These are phyloP conservation scores for Aphanocladium album DNA, from an alignment of 2,329 filamentous ascomycete genomes.

Conservation along the genomic window DNA sequence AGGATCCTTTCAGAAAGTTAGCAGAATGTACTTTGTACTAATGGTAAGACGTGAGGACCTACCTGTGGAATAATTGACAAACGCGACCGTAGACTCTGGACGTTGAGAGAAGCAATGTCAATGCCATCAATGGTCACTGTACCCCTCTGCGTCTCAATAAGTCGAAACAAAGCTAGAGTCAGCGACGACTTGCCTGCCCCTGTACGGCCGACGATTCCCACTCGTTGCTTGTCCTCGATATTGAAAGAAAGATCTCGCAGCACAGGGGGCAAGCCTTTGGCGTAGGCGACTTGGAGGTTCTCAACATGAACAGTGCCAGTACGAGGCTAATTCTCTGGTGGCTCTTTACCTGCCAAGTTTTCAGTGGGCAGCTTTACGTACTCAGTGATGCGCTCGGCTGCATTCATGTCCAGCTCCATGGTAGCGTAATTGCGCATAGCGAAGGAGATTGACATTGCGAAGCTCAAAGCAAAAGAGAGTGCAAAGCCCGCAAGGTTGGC, in stretches of 20 bases:
- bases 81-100: slow-evolving; percentile 66
- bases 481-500: slow-evolving; percentile 71
- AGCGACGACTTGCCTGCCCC: slow-evolving; percentile 74
- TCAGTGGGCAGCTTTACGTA: slow-evolving; percentile 67
- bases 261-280: slow-evolving; percentile 63
- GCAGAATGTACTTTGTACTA: background rate
- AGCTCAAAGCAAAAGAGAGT: slow-evolving; percentile 66
- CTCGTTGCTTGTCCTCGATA: slow-evolving; percentile 61
- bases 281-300: slow-evolving; percentile 67
- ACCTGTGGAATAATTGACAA: slow-evolving; percentile 70
- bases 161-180: slow-evolving; percentile 73
- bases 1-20: slow-evolving; percentile 47
- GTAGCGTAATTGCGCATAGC: slow-evolving; percentile 63
- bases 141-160: slow-evolving; percentile 63
- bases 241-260: slow-evolving; percentile 64
- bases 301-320: slow-evolving; percentile 67
- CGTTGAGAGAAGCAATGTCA: slow-evolving; percentile 66
- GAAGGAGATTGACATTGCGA: slow-evolving; percentile 61
- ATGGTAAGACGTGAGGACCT: background rate
- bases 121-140: slow-evolving; percentile 66
- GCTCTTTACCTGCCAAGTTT: slow-evolving; percentile 52
- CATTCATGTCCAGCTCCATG: slow-evolving; percentile 74
- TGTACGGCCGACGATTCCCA: slow-evolving; percentile 74
- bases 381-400: slow-evolving; percentile 69
- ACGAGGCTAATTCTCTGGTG: slow-evolving; percentile 69